Conservation (phyloP, 23 red algal species). For the Agarophyton chilense region DNA sequence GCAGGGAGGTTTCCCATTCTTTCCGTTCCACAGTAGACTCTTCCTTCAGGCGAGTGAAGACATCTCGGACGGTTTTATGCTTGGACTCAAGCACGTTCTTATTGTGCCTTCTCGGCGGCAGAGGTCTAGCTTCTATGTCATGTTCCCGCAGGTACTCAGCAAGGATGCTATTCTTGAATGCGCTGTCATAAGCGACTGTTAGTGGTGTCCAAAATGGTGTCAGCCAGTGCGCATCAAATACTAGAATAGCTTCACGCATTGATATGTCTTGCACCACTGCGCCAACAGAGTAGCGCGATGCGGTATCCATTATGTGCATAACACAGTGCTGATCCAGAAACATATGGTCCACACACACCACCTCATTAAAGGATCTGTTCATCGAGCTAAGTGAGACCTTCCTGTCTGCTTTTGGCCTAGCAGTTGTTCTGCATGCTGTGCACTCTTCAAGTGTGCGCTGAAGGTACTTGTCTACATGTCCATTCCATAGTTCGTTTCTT, state of each 20-base stretch:
- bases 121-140: neutral
- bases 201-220: conserved; percentile 14
- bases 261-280: neutral
- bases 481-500: conserved; percentile 36
- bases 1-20: neutral
- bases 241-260: neutral
- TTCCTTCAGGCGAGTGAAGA: conserved; percentile 23
- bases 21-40: neutral
- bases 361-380: neutral
- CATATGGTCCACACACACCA: conserved; percentile 30
- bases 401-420: neutral
- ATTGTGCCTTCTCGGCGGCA: conserved; percentile 18
- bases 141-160: neutral
- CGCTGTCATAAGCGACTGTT: neutral
- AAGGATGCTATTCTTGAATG: conserved; percentile 31
- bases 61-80: conserved; percentile 21
- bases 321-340: conserved; percentile 30
- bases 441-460: neutral
- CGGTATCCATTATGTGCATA: conserved; percentile 33
- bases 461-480: conserved; percentile 33
- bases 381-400: neutral
- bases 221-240: conserved; percentile 28
- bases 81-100: conserved; percentile 56
- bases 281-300: conserved; percentile 10
- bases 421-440: neutral